Base-by-base conservation (phyloP, 331 rosid genomes). In the Acacia pycnantha region DNA sequence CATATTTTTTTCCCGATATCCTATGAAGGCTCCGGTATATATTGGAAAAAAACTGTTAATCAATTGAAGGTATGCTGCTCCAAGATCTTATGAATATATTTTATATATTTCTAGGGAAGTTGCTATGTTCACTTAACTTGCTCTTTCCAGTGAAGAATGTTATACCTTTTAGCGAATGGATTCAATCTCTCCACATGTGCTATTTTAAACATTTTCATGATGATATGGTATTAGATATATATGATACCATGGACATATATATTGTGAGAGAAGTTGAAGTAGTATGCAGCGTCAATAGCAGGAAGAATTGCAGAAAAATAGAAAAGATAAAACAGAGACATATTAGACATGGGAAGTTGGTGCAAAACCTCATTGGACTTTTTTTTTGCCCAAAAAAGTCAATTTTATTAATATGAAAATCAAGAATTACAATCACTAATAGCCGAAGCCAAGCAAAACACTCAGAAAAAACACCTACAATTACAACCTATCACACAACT, bases 1-100 rank as follows among this genome's bases (percentile, higher is more conserved):
- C 98, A 95, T 85, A 89, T 78, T 43, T 87, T 91, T 88, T 95
- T 86, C 84, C 99, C 98, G 31, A 77, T 95, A 85, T 84, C 88
- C 16, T 93, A 88, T 1, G 97, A 93, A 85, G 99, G 99, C 72
- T 56, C 82, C 78, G 56, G 26, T 47, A 88, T 93, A 81, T 91
- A 56, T 86, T 90, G 97, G 97, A 91, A 76, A 86, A 90, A 65
- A 66, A 47, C 48, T 70, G 62, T 92, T 77, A 92, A 90, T 85
- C 84, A 35, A 43, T 82, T 95, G 80, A 93, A 92, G 99, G 99
- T 95, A 87, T 84, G 89, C 68, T 70, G 64, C 74, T 75, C 62
- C 67, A 29, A 22, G 65, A 43, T 77, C 76, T 71, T n/a, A n/a
- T 69, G 59, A 69, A 85, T 59, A 33, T 75, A 48, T 68, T 68